Conservation (phyloP, 305 asterid species). For the Petunia hybrid region DNA sequence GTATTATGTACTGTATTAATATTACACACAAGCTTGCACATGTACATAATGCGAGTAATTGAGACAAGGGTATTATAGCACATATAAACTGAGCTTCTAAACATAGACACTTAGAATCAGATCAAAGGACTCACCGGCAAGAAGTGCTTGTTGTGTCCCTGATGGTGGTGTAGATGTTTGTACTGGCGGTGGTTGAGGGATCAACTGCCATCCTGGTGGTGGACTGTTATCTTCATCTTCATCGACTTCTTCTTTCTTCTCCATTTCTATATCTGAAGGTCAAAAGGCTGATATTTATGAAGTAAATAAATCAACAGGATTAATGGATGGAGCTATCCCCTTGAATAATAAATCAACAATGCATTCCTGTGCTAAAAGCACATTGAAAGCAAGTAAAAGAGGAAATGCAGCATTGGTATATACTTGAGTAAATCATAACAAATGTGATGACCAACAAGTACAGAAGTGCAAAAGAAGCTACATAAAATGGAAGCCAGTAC, state of each 20-base stretch:
- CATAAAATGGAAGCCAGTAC: conserved; percentile 22
- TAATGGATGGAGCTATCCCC: not conserved
- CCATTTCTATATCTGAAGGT: conserved; percentile 51
- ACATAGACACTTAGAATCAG: not conserved
- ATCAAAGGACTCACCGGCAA: conserved; percentile 50
- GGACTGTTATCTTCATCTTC: conserved; percentile 62
- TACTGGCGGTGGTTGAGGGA: conserved; percentile 46
- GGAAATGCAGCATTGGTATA: not conserved
- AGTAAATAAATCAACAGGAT: conserved; percentile 25
- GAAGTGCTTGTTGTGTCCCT: conserved; percentile 46
- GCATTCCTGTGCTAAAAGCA: not conserved
- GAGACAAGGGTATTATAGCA: not conserved
- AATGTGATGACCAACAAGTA: conserved; percentile 4
- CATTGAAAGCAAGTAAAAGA: not conserved
- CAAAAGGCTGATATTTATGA: conserved; percentile 37
- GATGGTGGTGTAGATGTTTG: conserved; percentile 49
- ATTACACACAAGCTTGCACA: too few species aligned
- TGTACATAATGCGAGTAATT: not conserved
- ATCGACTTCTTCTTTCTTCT: conserved; percentile 49
- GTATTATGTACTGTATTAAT: too few species aligned
- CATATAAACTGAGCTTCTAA: not conserved
- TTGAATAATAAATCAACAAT: not conserved
- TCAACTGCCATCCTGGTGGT: conserved; percentile 75
- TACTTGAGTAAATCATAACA: not conserved
- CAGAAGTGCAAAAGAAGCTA: conserved; percentile 26